These are phyloP conservation scores for Przewalskia tangutica DNA, from an alignment of 257 asterid genomes.

Conservation along the genomic window DNA sequence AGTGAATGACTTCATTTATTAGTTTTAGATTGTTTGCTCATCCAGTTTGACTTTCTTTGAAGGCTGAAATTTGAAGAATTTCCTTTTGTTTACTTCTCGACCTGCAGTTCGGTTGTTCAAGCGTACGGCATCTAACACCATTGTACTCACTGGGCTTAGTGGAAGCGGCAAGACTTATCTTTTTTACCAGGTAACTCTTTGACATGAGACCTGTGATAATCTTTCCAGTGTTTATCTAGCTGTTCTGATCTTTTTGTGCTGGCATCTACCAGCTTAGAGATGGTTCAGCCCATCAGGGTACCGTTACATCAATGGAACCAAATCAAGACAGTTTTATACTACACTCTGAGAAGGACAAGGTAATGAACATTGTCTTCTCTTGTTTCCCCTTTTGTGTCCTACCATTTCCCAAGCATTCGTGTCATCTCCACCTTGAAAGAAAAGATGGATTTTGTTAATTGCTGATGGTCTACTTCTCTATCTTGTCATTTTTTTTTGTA, in stretches of 20 bases:
- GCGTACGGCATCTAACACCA: conserved; percentile 2
- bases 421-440: background rate
- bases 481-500: background rate
- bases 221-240: background rate
- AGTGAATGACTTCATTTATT: background rate
- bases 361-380: conserved; percentile 11
- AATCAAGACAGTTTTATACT: conserved; percentile 59
- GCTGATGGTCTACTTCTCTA: background rate
- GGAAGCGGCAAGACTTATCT: conserved; percentile 18
- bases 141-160: conserved; percentile 16
- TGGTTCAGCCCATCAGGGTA: conserved; percentile 79
- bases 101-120: conserved; percentile 12
- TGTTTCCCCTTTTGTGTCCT: background rate
- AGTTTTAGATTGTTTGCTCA: background rate
- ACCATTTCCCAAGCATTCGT: background rate
- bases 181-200: conserved; percentile 17
- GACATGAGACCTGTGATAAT: background rate
- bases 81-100: background rate
- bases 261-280: conserved; percentile 55
- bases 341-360: conserved; percentile 61
- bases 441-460: background rate
- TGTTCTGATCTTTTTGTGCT: background rate
- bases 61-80: background rate
- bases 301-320: conserved; percentile 90
- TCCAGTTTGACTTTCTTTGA: background rate